Evolutionary conservation across 129 eudicot species (phyloP).

Genomic region (Heracleum sosnowskyi): DNA sequence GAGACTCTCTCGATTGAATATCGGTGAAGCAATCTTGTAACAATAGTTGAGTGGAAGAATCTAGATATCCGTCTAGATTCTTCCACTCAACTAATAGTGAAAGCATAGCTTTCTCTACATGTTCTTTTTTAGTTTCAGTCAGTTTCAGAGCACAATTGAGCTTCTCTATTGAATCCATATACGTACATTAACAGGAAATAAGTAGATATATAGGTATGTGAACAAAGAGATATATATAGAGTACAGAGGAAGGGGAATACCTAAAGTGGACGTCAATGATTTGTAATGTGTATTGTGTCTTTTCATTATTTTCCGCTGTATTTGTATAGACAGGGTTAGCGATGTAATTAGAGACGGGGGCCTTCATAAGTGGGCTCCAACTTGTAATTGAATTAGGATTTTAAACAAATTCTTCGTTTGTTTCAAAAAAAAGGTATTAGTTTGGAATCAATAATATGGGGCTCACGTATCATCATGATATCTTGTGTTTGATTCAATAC

Average conservation of each 20-base stretch:
- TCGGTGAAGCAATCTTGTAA: background rate
- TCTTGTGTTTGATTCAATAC: too few relatives aligned
- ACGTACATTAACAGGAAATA: background rate
- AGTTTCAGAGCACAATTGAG: background rate
- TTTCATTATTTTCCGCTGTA: too few relatives aligned
- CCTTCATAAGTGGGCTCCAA: too few relatives aligned
- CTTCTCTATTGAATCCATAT: background rate
- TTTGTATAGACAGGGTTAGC: too few relatives aligned
- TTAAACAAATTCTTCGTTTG: too few relatives aligned
- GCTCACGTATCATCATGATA: too few relatives aligned
- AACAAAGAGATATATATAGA: too few relatives aligned
- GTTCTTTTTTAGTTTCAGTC: background rate
- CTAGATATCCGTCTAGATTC: background rate
- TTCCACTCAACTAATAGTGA: background rate
- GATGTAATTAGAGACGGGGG: too few relatives aligned
- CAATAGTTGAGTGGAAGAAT: conserved; percentile 1
- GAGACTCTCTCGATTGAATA: background rate
- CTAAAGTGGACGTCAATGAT: background rate
- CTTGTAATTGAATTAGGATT: too few relatives aligned
- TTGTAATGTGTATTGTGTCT: too few relatives aligned
- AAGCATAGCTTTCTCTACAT: background rate
- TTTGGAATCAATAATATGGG: too few relatives aligned
- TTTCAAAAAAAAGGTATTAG: too few relatives aligned
- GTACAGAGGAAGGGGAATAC: background rate
- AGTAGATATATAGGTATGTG: background rate